Conservation (phyloP, 805 yeast species). For the Priceomyces fermenticarens region DNA sequence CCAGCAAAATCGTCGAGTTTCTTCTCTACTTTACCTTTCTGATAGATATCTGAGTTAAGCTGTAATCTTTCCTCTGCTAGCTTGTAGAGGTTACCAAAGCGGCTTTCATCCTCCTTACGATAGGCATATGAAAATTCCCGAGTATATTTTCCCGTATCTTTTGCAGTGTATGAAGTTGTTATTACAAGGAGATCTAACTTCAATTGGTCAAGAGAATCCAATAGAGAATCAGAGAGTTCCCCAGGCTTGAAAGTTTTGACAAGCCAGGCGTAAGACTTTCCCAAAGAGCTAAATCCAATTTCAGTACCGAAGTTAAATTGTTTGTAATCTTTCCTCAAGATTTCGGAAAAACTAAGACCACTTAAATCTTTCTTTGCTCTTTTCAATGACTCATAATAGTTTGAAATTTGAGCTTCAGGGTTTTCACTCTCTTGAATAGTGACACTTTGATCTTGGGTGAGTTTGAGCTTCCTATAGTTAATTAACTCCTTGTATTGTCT, state of each 20-base stretch:
- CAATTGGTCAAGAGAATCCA: constrained; percentile 14
- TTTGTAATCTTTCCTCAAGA: constrained; percentile 83
- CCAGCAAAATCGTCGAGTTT: constrained; percentile 8
- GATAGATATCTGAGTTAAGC: constrained; percentile 24
- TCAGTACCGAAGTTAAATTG: constrained; percentile 46
- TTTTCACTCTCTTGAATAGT: neutral
- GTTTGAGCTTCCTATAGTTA: neutral
- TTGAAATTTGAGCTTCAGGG: constrained; percentile 2
- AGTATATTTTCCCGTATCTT: constrained; percentile 27
- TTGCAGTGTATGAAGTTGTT: constrained; percentile 38
- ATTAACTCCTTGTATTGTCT: constrained; percentile 30
- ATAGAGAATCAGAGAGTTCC: constrained; percentile 22
- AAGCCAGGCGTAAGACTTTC: constrained; percentile 60
- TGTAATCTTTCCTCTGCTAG: constrained; percentile 18
- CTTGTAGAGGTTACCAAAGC: constrained; percentile 18
- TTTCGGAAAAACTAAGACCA: constrained; percentile 57
- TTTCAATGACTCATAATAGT: constrained; percentile 25
- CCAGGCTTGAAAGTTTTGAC: constrained; percentile 18
- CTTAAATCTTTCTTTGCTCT: constrained; percentile 59
- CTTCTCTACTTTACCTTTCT: constrained; percentile 6
- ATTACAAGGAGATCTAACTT: constrained; percentile 29
- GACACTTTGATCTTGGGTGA: neutral
- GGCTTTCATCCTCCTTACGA: constrained; percentile 5
- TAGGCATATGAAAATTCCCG: constrained; percentile 33
- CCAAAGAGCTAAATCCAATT: constrained; percentile 78